Conservation (phyloP, 495 filamentous ascomycete species). For the Talaromyces proteolyticus region DNA sequence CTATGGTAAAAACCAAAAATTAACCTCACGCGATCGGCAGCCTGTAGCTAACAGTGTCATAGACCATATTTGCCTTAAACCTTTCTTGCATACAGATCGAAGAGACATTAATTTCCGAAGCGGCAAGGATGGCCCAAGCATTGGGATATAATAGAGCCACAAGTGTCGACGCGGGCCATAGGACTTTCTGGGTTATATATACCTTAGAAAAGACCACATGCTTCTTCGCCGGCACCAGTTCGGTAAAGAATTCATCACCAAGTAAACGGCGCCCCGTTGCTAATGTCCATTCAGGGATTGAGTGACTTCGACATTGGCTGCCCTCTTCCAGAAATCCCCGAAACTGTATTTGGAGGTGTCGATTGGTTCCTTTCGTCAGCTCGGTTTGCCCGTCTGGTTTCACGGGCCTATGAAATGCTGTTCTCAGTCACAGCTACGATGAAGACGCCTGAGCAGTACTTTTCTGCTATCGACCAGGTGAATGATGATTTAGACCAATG, state of each 20-base stretch:
- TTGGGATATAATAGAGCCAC: conserved; percentile 17
- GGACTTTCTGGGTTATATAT: conserved; percentile 32
- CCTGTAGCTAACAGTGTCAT: background rate
- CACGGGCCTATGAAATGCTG: conserved; percentile 21
- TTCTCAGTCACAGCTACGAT: conserved; percentile 23
- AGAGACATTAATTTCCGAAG: conserved; percentile 22
- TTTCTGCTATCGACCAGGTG: conserved; percentile 17
- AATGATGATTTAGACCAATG: conserved; percentile 21
- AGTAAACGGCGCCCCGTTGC: background rate
- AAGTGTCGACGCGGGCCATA: conserved; percentile 6
- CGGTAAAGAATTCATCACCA: conserved; percentile 14
- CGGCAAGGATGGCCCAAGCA: conserved; percentile 20
- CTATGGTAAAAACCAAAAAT: conserved; percentile 2
- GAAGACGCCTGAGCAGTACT: conserved; percentile 14
- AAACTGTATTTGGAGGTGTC: conserved; percentile 17
- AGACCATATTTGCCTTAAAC: conserved; percentile 23
- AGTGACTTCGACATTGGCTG: conserved; percentile 23
- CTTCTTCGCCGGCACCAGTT: conserved; percentile 21
- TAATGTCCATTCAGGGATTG: background rate
- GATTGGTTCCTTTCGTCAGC: conserved; percentile 25
- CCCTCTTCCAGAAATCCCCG: conserved; percentile 22
- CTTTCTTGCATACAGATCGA: conserved; percentile 26
- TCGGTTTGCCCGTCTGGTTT: conserved; percentile 20
- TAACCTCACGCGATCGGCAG: background rate
- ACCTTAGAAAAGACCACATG: conserved; percentile 23